phyloP scores from a whole-genome alignment of 306 rosid species.

The Hippophae tibetana region DNA sequence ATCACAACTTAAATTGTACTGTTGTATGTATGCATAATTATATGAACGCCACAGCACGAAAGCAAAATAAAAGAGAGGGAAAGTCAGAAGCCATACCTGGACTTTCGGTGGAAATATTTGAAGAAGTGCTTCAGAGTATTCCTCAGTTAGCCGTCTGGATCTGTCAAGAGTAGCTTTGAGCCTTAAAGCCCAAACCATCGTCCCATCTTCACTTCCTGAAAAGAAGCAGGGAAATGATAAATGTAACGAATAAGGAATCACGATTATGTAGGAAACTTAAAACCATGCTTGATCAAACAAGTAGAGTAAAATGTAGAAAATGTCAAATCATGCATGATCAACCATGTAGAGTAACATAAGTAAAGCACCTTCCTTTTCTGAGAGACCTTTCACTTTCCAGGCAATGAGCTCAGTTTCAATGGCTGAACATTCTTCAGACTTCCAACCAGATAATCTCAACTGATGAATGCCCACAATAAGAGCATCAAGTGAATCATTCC shows the following conservation, averaged over 20 bases:
- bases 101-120: conserved; percentile 89
- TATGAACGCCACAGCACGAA: no score
- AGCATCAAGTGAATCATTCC: conserved; percentile 80
- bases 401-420: conserved; percentile 78
- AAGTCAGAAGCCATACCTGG: conserved; percentile 35
- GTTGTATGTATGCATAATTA: no score
- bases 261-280: background rate
- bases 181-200: conserved; percentile 76
- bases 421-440: conserved; percentile 81
- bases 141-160: conserved; percentile 89
- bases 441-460: conserved; percentile 75
- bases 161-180: conserved; percentile 94
- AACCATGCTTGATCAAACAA: conserved; percentile 8
- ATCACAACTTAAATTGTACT: no score
- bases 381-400: conserved; percentile 77
- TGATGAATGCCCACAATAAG: conserved; percentile 74
- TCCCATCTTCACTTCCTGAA: conserved; percentile 89
- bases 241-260: conserved; percentile 4
- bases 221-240: conserved; percentile 9
- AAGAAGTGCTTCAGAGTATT: conserved; percentile 88
- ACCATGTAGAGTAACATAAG: conserved; percentile 8
- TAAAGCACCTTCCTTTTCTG: conserved; percentile 67
- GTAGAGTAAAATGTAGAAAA: conserved; percentile 3
- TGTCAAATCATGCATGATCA: conserved; percentile 4
- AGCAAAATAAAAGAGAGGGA: background rate